phyloP scores from a whole-genome alignment of 2,329 filamentous ascomycete species.

The Venturia aucupariae region DNA sequence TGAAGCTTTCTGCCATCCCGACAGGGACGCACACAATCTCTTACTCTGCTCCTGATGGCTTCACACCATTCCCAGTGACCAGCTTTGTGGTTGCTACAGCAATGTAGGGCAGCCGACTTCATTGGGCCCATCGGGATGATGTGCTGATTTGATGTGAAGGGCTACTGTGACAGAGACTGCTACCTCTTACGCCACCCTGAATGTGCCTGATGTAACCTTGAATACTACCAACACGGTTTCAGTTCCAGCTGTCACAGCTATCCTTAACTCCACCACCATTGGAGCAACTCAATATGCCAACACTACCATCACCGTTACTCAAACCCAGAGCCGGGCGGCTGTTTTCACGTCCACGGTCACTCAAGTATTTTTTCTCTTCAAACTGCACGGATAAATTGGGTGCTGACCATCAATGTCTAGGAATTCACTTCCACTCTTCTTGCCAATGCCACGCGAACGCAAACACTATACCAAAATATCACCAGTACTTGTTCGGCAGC shows the following conservation, averaged over 20 bases:
- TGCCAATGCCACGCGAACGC: neutral
- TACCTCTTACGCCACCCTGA: neutral
- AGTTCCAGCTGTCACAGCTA: neutral
- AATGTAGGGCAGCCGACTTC: neutral
- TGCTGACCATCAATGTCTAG: neutral
- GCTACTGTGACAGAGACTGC: neutral
- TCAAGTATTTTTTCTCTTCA: neutral
- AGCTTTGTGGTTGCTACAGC: neutral
- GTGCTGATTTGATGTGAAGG: neutral
- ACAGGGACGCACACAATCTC: constrained; percentile 3
- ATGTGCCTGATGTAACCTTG: neutral
- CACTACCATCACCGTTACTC: neutral
- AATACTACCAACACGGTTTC: neutral
- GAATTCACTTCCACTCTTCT: neutral
- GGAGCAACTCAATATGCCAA: neutral
- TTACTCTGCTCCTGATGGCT: neutral
- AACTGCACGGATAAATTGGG: neutral
- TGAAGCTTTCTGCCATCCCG: neutral
- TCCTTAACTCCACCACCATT: neutral
- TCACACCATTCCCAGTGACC: neutral
- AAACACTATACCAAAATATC: neutral
- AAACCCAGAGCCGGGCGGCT: neutral
- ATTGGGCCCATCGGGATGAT: no score
- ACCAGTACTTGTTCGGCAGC: neutral
- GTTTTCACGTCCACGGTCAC: neutral